These are phyloP conservation scores for Paraconiothyrium brasiliense DNA, from an alignment of 2,329 filamentous ascomycete species.

Conservation along the genomic window DNA sequence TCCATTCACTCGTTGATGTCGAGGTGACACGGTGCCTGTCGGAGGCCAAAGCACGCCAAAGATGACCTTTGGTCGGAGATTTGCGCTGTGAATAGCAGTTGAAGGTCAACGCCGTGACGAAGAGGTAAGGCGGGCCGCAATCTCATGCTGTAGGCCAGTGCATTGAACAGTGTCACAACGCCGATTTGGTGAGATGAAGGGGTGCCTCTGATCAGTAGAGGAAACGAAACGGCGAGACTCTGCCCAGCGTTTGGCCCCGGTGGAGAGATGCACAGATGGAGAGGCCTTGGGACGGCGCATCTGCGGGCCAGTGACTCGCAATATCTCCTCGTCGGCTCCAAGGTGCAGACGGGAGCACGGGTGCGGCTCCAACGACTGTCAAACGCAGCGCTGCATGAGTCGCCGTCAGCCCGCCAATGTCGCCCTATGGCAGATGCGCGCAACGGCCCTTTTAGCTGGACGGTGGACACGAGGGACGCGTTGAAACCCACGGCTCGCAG, in stretches of 20 bases:
- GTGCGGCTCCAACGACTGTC: conserved; percentile 7
- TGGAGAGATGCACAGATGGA: background rate
- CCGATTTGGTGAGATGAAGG: background rate
- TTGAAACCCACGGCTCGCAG: conserved; percentile 6
- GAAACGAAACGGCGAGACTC: background rate
- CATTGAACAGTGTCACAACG: background rate
- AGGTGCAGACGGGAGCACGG: conserved; percentile 1
- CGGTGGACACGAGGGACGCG: background rate
- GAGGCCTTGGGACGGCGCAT: background rate
- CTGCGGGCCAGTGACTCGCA: background rate
- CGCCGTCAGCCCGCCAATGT: background rate
- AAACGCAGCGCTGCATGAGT: conserved; percentile 8
- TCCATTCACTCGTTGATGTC: background rate
- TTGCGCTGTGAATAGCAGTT: background rate
- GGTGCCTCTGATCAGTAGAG: background rate
- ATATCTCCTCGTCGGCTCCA: background rate
- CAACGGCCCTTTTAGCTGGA: background rate
- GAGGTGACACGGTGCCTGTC: conserved; percentile 13
- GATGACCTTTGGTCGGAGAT: background rate
- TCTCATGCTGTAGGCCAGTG: conserved; percentile 2
- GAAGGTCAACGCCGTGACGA: background rate
- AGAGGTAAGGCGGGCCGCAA: conserved; percentile 14
- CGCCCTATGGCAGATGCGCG: background rate
- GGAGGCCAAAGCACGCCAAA: conserved; percentile 5
- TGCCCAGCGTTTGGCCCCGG: background rate